Conservation (phyloP, 2,329 filamentous ascomycete species). For the Pleoardoris graminearum region DNA sequence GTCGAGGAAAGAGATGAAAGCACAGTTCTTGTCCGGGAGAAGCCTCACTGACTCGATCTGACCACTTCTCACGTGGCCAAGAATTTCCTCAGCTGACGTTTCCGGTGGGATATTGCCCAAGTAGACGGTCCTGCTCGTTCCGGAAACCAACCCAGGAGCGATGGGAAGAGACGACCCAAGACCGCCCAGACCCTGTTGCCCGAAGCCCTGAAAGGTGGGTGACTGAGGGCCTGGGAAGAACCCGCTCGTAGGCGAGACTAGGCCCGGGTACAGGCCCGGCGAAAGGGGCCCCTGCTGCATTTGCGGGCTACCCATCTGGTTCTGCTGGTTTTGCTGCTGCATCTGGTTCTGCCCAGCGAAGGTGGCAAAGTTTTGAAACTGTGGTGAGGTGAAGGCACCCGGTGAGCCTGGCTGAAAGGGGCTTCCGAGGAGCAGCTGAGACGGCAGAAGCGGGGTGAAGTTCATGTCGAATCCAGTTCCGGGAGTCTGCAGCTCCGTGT, state of each 20-base stretch:
- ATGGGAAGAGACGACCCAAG: constrained; percentile 76
- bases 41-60: constrained; percentile 99
- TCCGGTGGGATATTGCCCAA: constrained; percentile 98
- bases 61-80: constrained; percentile 93
- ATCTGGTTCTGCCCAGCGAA: constrained; percentile 65
- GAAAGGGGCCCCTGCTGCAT: constrained; percentile 68
- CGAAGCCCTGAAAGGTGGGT: constrained; percentile 72
- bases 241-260: constrained; percentile 85
- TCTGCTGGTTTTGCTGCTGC: constrained; percentile 61
- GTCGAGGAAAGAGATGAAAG: constrained; percentile 98
- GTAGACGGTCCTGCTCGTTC: constrained; percentile 95
- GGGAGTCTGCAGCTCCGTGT: constrained; percentile 79
- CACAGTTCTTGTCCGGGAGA: constrained; percentile 98
- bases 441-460: constrained; percentile 93
- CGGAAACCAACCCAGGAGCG: constrained; percentile 78
- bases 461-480: constrained; percentile 96
- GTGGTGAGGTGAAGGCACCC: constrained; percentile 83
- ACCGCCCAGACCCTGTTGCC: constrained; percentile 61
- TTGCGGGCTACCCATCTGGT: constrained; percentile 74
- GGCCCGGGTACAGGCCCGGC: constrained; percentile 78
- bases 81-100: constrained; percentile 93
- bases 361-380: constrained; percentile 82
- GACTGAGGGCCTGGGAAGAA: constrained; percentile 83
- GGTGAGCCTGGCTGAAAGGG: constrained; percentile 96
- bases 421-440: constrained; percentile 89